A percentile compares a stretch with the other conserved stretches of the same genome.
Conservation (phyloP, 1,139 yeast genomes). For the Geotrichum phurueaensis region DNA sequence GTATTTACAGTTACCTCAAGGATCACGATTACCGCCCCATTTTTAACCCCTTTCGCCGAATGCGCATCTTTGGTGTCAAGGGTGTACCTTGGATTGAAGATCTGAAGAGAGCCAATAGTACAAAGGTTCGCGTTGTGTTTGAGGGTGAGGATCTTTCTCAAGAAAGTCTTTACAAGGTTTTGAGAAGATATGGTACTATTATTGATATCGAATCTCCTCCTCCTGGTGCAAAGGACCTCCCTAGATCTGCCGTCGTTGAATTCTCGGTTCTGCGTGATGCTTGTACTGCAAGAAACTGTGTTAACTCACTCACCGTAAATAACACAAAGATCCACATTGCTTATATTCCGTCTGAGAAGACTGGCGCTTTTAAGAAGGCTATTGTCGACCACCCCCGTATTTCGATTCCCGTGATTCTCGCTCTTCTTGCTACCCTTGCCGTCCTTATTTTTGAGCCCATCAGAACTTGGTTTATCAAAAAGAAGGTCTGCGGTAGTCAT, state of each 20-base stretch:
- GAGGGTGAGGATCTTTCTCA: conserved; percentile 74
- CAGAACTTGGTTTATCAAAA: conserved; percentile 71
- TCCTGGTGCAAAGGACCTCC: conserved; percentile 42
- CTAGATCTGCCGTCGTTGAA: conserved; percentile 47
- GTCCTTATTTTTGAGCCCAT: conserved; percentile 90
- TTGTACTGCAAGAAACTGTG: conserved; percentile 83
- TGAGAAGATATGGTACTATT: conserved; percentile 83
- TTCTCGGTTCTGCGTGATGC: conserved; percentile 62
- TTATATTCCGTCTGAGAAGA: conserved; percentile 52
- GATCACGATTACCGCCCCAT: conserved; percentile 19
- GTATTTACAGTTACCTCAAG: conserved; percentile 25
- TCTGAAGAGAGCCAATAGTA: conserved; percentile 66
- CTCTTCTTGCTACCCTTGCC: conserved; percentile 67
- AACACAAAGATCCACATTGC: conserved; percentile 66
- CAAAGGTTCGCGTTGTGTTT: conserved; percentile 56
- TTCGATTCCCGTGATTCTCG: conserved; percentile 60
- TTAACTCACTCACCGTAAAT: conserved; percentile 56
- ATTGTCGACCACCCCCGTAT: conserved; percentile 64
- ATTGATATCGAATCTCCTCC: conserved; percentile 62
- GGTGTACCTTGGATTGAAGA: conserved; percentile 98
- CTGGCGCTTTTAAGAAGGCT: conserved; percentile 29
- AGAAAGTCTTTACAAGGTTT: conserved; percentile 73
- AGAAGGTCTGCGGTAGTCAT: conserved; percentile 43
- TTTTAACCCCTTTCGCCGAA: conserved; percentile 34
- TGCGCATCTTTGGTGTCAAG: conserved; percentile 65